These are phyloP conservation scores for Trametes elegans DNA, from an alignment of 768 basidiomycete genomes.

Conservation along the genomic window DNA sequence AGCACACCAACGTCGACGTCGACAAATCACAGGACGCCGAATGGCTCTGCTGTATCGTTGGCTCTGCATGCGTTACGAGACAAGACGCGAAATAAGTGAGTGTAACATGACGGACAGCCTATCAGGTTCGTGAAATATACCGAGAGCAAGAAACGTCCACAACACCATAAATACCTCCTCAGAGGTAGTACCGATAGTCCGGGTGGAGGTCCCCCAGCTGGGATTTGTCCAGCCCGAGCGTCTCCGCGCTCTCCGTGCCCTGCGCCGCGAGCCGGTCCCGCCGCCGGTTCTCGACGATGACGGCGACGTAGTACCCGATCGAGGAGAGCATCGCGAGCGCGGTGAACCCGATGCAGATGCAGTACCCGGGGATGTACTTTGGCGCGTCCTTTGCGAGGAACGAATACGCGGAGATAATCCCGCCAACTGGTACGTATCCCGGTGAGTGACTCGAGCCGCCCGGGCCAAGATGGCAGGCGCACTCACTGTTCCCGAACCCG, in stretches of 20 bases:
- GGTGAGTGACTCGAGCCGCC: not conserved
- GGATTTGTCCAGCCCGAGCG: constrained; percentile 2
- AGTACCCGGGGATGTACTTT: constrained; percentile 23
- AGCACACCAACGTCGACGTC: too few species aligned
- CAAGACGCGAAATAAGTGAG: too few species aligned
- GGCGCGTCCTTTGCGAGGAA: constrained; percentile 29
- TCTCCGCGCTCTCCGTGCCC: not conserved
- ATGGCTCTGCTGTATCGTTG: too few species aligned
- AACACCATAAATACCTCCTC: not conserved
- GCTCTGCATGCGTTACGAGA: too few species aligned
- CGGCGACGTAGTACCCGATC: constrained; percentile 15
- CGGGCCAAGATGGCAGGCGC: not conserved
- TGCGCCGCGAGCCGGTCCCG: constrained; percentile 1
- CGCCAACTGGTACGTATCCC: too few species aligned
- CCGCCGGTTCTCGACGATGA: constrained; percentile 19
- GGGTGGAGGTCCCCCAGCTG: constrained; percentile 17
- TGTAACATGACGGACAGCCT: too few species aligned
- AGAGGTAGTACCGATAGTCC: constrained; percentile 15
- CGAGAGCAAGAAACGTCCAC: too few species aligned
- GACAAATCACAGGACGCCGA: too few species aligned
- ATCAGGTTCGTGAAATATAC: too few species aligned
- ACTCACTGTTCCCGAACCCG: constrained; percentile 30
- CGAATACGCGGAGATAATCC: constrained; percentile 24
- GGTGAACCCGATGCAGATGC: constrained; percentile 24
- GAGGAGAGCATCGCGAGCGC: constrained; percentile 17